Percentiles rank a stretch among this genome's conserved stretches.
phyloP scores from a whole-genome alignment of 257 asterid genomes.

The Striga asiatica region DNA sequence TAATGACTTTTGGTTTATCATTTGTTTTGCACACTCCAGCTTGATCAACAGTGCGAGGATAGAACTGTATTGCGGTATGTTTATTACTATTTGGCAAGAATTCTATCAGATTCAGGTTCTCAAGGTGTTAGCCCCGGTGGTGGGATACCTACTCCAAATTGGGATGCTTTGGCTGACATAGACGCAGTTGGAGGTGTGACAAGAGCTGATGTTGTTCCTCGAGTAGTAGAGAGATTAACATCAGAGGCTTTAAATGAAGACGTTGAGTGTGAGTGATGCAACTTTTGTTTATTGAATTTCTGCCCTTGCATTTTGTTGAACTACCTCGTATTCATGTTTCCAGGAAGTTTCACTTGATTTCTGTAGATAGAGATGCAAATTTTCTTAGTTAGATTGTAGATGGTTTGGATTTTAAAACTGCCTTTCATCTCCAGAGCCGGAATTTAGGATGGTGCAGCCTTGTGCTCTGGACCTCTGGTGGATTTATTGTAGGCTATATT shows the following conservation, averaged over 20 bases:
- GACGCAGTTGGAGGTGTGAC: conserved; percentile 98
- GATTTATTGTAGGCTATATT: background rate
- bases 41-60: conserved; percentile 99
- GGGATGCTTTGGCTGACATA: conserved; percentile 99
- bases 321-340: conserved; percentile 3
- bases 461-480: background rate
- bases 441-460: background rate
- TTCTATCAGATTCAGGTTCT: conserved; percentile 87
- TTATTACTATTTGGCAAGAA: conserved; percentile 94
- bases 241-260: conserved; percentile 92
- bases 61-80: conserved; percentile 95
- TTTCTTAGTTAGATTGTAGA: conserved; percentile 1
- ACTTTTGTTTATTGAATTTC: conserved; percentile 7
- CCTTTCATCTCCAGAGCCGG: background rate
- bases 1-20: conserved; percentile 14
- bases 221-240: conserved; percentile 69
- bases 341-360: background rate
- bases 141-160: conserved; percentile 98
- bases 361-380: background rate
- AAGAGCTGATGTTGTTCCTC: conserved; percentile 98
- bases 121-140: conserved; percentile 97
- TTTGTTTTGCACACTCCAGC: conserved; percentile 40
- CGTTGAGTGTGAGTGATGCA: conserved; percentile 55
- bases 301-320: conserved; percentile 14
- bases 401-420: background rate